Evolutionary conservation across 2,329 filamentous ascomycete species (phyloP).

Genomic region (Atkinsonella hypoxylon): DNA sequence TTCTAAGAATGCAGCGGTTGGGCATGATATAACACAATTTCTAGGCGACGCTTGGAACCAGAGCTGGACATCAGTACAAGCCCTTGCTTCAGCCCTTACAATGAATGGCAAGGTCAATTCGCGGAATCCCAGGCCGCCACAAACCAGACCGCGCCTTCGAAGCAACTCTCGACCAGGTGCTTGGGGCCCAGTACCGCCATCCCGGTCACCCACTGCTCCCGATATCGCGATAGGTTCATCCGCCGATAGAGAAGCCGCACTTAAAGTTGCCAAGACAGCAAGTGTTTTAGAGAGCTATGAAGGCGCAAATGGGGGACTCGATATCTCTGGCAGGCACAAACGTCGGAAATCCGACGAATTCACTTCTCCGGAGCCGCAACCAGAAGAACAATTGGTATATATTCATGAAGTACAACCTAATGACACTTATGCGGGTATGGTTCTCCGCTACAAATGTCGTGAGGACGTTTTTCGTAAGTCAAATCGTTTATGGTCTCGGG

Average conservation of each 20-base stretch:
- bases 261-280: conserved; percentile 44
- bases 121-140: not conserved
- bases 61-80: conserved; percentile 44
- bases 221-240: conserved; percentile 44
- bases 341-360: conserved; percentile 57
- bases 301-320: conserved; percentile 45
- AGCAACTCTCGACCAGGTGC: conserved; percentile 13
- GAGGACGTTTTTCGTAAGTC: conserved; percentile 73
- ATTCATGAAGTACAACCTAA: conserved; percentile 71
- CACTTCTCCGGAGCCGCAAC: conserved; percentile 39
- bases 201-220: conserved; percentile 23
- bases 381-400: conserved; percentile 73
- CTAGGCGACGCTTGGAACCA: conserved; percentile 40
- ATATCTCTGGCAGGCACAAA: conserved; percentile 46
- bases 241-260: conserved; percentile 38
- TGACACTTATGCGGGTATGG: conserved; percentile 85
- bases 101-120: conserved; percentile 15
- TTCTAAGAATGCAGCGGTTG: conserved; percentile 20
- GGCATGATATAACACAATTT: conserved; percentile 27
- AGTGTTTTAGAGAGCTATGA: conserved; percentile 50
- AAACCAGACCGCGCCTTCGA: conserved; percentile 1
- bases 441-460: conserved; percentile 80
- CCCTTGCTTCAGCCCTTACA: conserved; percentile 36
- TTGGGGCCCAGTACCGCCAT: conserved; percentile 42
- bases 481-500: conserved; percentile 90